Percentiles rank a stretch among this genome's conserved stretches.
Evolutionary conservation across 805 yeast species (phyloP).

Genomic region (Scheffersomyces amazonensis): DNA sequence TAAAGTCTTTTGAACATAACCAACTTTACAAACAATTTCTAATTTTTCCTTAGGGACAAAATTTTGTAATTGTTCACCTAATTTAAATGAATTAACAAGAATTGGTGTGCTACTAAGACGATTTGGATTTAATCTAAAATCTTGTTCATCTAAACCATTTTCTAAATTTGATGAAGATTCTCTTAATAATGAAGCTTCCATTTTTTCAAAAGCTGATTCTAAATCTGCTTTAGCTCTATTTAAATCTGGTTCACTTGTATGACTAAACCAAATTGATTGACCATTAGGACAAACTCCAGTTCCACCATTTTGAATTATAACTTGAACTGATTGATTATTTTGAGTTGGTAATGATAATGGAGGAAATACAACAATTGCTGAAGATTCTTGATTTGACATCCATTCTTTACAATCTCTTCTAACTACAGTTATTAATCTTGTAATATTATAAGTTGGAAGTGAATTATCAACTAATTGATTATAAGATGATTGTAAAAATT

Average conservation of each 20-base stretch:
- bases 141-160: conserved; percentile 51
- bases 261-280: conserved; percentile 86
- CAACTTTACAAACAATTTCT: conserved; percentile 41
- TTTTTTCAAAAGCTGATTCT: conserved; percentile 72
- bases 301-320: conserved; percentile 81
- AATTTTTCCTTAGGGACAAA: conserved; percentile 77
- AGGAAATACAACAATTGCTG: conserved; percentile 91
- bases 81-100: conserved; percentile 68
- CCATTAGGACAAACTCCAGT: conserved; percentile 85
- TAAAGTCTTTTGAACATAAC: conserved; percentile 36
- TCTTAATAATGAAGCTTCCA: conserved; percentile 77
- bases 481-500: conserved; percentile 39
- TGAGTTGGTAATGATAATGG: conserved; percentile 67
- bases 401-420: conserved; percentile 87
- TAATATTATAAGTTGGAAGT: conserved; percentile 49
- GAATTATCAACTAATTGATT: conserved; percentile 38
- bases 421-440: conserved; percentile 79
- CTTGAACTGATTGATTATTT: conserved; percentile 79
- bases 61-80: conserved; percentile 82
- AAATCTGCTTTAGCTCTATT: conserved; percentile 71
- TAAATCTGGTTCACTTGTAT: conserved; percentile 67
- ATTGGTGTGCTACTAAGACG: conserved; percentile 56
- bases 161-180: conserved; percentile 60
- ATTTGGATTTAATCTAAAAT: conserved; percentile 22
- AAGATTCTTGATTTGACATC: conserved; percentile 81